Evolutionary conservation across 306 rosid genomes (phyloP).

Genomic region (Dryas octopetala): DNA sequence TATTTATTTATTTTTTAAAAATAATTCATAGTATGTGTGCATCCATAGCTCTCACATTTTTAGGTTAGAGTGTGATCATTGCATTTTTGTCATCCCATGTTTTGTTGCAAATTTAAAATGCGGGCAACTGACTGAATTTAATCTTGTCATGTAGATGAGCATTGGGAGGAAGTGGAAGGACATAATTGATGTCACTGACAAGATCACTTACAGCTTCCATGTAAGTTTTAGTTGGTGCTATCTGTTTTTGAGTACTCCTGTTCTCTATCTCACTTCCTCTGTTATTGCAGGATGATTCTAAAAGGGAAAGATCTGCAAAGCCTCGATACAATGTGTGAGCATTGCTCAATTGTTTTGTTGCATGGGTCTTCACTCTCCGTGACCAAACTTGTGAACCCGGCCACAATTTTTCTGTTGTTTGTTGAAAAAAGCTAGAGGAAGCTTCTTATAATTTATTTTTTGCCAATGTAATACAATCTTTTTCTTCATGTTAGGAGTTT

Average conservation of each 20-base stretch:
- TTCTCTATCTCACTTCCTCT: conserved; percentile 30
- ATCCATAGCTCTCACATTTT: neutral
- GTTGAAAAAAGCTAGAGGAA: conserved; percentile 16
- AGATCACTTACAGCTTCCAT: conserved; percentile 71
- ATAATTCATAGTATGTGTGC: no score
- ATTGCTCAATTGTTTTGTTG: conserved; percentile 14
- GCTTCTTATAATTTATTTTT: neutral
- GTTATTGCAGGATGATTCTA: conserved; percentile 76
- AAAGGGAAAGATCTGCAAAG: conserved; percentile 61
- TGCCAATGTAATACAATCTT: conserved; percentile 1
- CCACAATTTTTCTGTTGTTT: conserved; percentile 8
- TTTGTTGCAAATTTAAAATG: conserved; percentile 3
- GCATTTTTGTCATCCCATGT: neutral
- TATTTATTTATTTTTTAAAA: no score
- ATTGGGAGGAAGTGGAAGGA: conserved; percentile 99
- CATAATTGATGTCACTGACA: conserved; percentile 67
- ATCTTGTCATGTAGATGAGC: conserved; percentile 61
- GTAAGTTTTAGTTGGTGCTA: conserved; percentile 39
- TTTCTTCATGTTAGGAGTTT: neutral
- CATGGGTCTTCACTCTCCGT: conserved; percentile 22
- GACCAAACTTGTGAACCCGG: neutral
- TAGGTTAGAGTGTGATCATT: neutral
- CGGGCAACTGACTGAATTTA: conserved; percentile 4
- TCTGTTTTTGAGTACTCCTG: neutral
- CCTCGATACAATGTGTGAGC: conserved; percentile 65